Evolutionary conservation across 1,139 yeast species (phyloP), one percentile per base, ranked within the genome.

Genomic region (Groenewaldozyma sp.): DNA sequence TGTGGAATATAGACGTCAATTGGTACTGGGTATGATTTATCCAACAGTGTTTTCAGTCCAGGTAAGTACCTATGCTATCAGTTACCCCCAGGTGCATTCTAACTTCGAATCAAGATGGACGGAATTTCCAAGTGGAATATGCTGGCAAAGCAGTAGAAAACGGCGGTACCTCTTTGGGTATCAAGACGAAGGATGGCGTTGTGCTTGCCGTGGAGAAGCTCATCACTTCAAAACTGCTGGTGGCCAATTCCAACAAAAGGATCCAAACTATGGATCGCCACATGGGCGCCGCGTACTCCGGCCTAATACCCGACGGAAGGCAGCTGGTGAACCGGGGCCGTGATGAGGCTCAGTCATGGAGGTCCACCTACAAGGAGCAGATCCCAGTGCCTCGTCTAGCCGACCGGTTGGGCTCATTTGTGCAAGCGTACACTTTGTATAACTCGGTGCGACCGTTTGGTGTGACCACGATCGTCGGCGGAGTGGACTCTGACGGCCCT

Each of bases 361-460:
- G 83, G 62, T 72, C 78, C 43, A 70, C 74, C 51, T 91, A 83
- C 68, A 81, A 83, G 58, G 76, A 73, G 38, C 78, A 86, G 22
- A 79, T 88, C 45, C 75, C 91, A 3, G 75, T 88, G 29, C 81
- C 93, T 33, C 82, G 86, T 37, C 74, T 93, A 52, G 81, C 88
- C 63, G 88, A 83, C 55, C 78, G 95, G 55, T 68, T 91, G 56
- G 95, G 97, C 6, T 79, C 83, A 53, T 91, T 83, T 58, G 95
- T 87, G 10, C 98, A 91, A 63, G 94, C 94, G 36, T 87, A 87
- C 64, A 93, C 99, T 4, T 74, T 95, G 56, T 91, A 88, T 67
- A 87, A 86, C 61, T 87, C 97, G 24, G 98, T 93, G 10, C 79
- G 99, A 62, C 99, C 98, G 19, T 91, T 91, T 63, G 99, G 99